Evolutionary conservation across 495 filamentous ascomycete species (phyloP).

Genomic region (Xylaria sp.): DNA sequence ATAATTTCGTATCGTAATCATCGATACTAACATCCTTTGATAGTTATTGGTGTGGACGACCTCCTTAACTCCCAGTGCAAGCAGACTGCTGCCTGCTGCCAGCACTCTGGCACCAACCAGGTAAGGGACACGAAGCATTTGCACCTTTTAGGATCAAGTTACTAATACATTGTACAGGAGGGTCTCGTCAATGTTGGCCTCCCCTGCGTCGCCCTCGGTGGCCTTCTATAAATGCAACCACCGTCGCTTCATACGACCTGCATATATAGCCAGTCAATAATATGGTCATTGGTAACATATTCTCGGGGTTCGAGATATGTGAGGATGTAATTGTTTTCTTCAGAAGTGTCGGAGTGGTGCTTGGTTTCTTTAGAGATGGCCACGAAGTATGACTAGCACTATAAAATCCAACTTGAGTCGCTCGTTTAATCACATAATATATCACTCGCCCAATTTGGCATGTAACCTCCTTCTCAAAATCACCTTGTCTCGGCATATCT

Average conservation of each 20-base stretch:
- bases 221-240: conserved; percentile 53
- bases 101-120: conserved; percentile 49
- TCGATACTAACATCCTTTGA: conserved; percentile 6
- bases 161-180: conserved; percentile 36
- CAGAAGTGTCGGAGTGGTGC: conserved; percentile 27
- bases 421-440: conserved; percentile 36
- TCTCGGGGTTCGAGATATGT: conserved; percentile 40
- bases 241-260: conserved; percentile 21
- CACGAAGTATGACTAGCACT: conserved; percentile 37
- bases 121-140: conserved; percentile 33
- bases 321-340: conserved; percentile 40
- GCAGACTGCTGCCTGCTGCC: conserved; percentile 62
- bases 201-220: conserved; percentile 60
- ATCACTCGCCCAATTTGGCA: conserved; percentile 8
- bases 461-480: conserved; percentile 9
- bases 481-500: background rate
- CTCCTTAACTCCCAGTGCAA: conserved; percentile 59
- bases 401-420: conserved; percentile 43
- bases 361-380: conserved; percentile 30
- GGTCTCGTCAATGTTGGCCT: conserved; percentile 55
- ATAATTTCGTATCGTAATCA: too few relatives aligned
- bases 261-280: conserved; percentile 30
- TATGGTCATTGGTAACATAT: conserved; percentile 30
- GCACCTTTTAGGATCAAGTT: background rate
- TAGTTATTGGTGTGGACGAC: conserved; percentile 50